Conservation (phyloP, 1,284 basidiomycete species). For the Boletellus dicymbophilus region DNA sequence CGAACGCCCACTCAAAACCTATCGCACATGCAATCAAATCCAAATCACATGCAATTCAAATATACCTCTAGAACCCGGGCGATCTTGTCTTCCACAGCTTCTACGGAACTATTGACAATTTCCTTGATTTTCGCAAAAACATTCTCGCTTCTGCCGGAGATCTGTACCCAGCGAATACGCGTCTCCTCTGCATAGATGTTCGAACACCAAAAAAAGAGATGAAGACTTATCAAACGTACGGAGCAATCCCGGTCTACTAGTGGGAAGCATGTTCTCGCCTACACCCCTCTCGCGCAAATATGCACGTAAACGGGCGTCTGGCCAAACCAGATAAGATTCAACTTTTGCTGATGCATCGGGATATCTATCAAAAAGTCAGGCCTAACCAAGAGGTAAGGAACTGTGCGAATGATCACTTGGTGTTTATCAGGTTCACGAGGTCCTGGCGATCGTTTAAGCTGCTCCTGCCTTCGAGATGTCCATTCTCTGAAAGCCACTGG, state of each 20-base stretch:
- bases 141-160: constrained; percentile 54
- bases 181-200: constrained; percentile 56
- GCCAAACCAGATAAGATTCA: constrained; percentile 81
- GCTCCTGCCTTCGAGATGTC: constrained; percentile 58
- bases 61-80: constrained; percentile 39
- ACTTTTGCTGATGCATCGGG: constrained; percentile 37
- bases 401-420: constrained; percentile 48
- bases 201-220: not conserved
- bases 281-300: constrained; percentile 77
- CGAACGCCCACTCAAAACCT: constrained; percentile 37
- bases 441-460: constrained; percentile 74
- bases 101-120: constrained; percentile 61
- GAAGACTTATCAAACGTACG: constrained; percentile 43
- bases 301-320: constrained; percentile 84
- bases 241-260: constrained; percentile 67
- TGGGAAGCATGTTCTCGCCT: constrained; percentile 65
- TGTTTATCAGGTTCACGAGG: constrained; percentile 64
- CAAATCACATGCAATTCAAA: not conserved
- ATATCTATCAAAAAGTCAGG: constrained; percentile 11
- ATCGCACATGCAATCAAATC: constrained; percentile 6
- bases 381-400: not conserved
- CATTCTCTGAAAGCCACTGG: constrained; percentile 77
- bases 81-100: constrained; percentile 70
- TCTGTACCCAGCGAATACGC: constrained; percentile 76
- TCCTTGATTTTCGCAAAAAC: constrained; percentile 61